Base-by-base conservation (phyloP, 2,329 filamentous ascomycete genomes). In the Cercospora canescens region DNA sequence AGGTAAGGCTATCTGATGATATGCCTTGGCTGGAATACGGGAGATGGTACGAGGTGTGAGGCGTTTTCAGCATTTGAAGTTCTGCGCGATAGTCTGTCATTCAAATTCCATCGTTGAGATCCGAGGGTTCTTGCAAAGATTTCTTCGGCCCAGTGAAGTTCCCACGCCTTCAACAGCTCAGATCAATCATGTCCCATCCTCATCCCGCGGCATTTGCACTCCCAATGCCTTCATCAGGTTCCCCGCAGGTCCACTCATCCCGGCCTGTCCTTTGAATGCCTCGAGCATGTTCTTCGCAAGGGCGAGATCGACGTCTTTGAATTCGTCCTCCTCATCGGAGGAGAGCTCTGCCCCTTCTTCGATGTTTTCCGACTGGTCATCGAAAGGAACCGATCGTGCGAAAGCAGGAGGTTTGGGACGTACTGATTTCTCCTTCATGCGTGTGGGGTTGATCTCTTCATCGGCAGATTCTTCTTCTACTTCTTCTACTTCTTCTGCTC, bases 191-290 rank as follows among this genome's bases (percentile, higher is more conserved):
- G 24, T 0, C 24, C 45, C 26, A n/a, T 86, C 88, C 67, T 94
- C 92, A 73, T 96, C 93, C 66, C 91, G 85, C 0, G 94, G 94
- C 66, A 97, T 82, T 45, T 87, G 85, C 70, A 97, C 83, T 0
- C 93, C 93, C 89, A 98, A 91, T 80, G 96, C 86, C 6, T 89
- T 90, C 74, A 99, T 85, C 67, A 99, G 82, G 76, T 97, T 98
- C 0, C 94, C 89, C 2, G 91, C 91, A 0, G 95, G 95, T 0
- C 95, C 95, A 34, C 92, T 85, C 82, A 91, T 87, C 12, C 95
- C 95, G 18, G 84, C 92, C 77, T 98, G 94, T 16, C 91, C 90
- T 76, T 96, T 96, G 79, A 99, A 94, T 73, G 92, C 94, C 77
- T 97, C 93, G 1, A 99, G 83, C 62, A 99, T 83, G 74, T 98